Evolutionary conservation across 805 yeast genomes (phyloP).

Genomic region (Saccharomyces eubayanus): DNA sequence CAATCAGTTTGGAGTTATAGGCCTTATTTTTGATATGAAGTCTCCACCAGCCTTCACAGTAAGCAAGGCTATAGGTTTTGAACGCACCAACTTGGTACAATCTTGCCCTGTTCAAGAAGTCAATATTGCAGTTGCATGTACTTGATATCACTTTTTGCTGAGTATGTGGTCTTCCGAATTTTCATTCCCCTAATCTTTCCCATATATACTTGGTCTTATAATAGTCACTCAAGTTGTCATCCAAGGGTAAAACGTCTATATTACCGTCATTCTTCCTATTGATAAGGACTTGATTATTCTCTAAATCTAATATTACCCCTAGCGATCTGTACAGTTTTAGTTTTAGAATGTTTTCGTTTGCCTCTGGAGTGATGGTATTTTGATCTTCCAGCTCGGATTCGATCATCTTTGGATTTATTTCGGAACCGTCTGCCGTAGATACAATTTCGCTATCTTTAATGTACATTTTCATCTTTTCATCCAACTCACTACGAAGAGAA

Average conservation of each 20-base stretch:
- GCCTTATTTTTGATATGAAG: no score
- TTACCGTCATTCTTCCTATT: conserved; percentile 36
- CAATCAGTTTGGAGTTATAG: no score
- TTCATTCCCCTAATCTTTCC: conserved; percentile 39
- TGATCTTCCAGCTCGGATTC: conserved; percentile 8
- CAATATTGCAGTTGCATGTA: not conserved
- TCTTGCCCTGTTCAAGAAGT: not conserved
- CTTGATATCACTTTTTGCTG: no score
- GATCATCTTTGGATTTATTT: not conserved
- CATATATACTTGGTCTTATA: conserved; percentile 71
- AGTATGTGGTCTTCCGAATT: conserved; percentile 19
- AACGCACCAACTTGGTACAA: not conserved
- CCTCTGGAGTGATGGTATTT: conserved; percentile 14
- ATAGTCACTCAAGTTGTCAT: conserved; percentile 49
- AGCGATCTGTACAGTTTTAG: conserved; percentile 51
- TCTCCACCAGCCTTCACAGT: not conserved
- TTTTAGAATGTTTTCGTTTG: conserved; percentile 35
- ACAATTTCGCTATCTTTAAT: conserved; percentile 6
- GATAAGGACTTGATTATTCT: conserved; percentile 39
- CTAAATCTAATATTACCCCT: conserved; percentile 45
- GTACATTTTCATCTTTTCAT: conserved; percentile 12
- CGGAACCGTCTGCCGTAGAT: not conserved
- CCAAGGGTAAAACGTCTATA: conserved; percentile 44
- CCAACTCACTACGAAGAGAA: conserved; percentile 15
- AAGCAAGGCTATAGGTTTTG: not conserved